phyloP scores from a whole-genome alignment of 1,139 yeast genomes.

The Lodderomyces margitis region DNA sequence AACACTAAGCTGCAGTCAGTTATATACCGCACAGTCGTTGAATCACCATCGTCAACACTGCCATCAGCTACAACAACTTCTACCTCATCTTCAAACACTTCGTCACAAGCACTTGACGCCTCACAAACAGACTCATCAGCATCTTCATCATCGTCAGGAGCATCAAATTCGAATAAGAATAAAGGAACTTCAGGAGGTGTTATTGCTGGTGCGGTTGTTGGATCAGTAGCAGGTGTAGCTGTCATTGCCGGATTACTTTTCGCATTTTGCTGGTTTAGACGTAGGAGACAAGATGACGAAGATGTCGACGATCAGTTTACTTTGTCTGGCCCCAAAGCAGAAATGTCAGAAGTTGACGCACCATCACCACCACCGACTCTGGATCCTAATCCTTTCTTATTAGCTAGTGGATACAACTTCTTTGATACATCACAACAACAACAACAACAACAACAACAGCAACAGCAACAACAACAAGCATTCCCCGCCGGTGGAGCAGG shows the following conservation, averaged over 20 bases:
- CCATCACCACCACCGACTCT: conserved; percentile 10
- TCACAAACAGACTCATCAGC: conserved; percentile 15
- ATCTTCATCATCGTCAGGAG: conserved; percentile 16
- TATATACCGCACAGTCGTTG: conserved; percentile 20
- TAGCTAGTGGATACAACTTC: conserved; percentile 17
- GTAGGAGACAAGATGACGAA: conserved; percentile 30
- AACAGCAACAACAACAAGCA: conserved; percentile 9
- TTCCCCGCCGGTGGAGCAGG: neutral
- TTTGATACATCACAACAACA: conserved; percentile 17
- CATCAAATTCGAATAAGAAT: conserved; percentile 13
- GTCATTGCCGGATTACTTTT: conserved; percentile 35
- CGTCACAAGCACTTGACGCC: conserved; percentile 10
- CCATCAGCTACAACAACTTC: conserved; percentile 9
- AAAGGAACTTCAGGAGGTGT: conserved; percentile 51
- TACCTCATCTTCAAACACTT: conserved; percentile 17
- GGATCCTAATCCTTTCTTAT: conserved; percentile 24
- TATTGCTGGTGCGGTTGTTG: conserved; percentile 72
- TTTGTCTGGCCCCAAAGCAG: conserved; percentile 28
- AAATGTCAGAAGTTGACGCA: conserved; percentile 12
- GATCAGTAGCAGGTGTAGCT: conserved; percentile 53
- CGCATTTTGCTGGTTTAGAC: conserved; percentile 42
- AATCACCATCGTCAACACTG: conserved; percentile 21
- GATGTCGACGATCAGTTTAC: conserved; percentile 39
- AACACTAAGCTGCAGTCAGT: conserved; percentile 23
- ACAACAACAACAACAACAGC: conserved; percentile 9